A percentile compares a stretch with the other conserved stretches of the same genome.
These are phyloP conservation scores for Coemansia sp. DNA, from an alignment of 192 early-diverging fungal species.

Conservation along the genomic window DNA sequence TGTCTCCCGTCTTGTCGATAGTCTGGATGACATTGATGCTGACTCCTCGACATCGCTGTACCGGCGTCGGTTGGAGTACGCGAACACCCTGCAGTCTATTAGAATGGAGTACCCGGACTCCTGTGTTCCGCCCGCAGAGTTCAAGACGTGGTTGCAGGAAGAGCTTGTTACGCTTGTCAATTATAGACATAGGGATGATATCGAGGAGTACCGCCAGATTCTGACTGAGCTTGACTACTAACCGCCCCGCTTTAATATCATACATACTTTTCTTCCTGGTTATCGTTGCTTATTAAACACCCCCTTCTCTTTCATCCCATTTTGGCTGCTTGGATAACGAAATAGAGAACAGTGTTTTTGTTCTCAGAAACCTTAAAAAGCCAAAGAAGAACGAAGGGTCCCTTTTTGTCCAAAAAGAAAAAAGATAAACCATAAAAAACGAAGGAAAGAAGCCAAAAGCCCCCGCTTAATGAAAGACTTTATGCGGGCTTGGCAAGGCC, in stretches of 20 bases:
- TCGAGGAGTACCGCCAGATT: slow-evolving; percentile 34
- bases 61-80: slow-evolving; percentile 22
- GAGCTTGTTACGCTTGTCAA: slow-evolving; percentile 16
- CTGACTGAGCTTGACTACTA: slow-evolving; percentile 22
- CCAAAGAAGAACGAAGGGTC: neutral
- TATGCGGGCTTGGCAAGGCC: slow-evolving; percentile 46
- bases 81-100: slow-evolving; percentile 26
- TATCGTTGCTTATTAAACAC: neutral
- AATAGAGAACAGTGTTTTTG: neutral
- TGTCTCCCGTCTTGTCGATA: slow-evolving; percentile 16
- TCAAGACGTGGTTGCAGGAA: slow-evolving; percentile 22
- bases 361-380: neutral
- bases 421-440: neutral
- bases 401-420: neutral
- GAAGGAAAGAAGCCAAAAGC: slow-evolving; percentile 5
- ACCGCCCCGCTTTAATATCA: neutral
- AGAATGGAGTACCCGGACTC: slow-evolving; percentile 15
- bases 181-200: slow-evolving; percentile 2
- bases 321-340: neutral
- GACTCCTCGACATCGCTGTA: neutral
- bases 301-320: neutral
- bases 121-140: slow-evolving; percentile 16
- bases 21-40: slow-evolving; percentile 12
- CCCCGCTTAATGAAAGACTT: neutral
- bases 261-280: neutral